Percentiles rank a stretch among this genome's conserved stretches.
phyloP scores from a whole-genome alignment of 2,329 filamentous ascomycete species.

The Aureobasidium sp. region DNA sequence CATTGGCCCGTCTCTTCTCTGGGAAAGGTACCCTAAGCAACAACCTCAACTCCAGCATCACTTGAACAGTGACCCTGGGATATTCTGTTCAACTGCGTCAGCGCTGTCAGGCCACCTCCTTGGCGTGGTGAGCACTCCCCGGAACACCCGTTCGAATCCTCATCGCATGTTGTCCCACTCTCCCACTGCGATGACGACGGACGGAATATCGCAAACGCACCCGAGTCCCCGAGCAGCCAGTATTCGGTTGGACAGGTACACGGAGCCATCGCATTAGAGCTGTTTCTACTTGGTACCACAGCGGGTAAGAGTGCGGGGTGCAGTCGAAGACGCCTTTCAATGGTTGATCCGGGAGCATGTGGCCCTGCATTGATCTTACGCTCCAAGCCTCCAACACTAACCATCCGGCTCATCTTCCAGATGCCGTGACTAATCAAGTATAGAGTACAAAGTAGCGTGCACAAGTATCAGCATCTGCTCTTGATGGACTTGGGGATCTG shows the following conservation, averaged over 20 bases:
- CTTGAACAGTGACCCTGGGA: not conserved
- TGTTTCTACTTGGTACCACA: not conserved
- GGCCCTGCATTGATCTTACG: not conserved
- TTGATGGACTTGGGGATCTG: not conserved
- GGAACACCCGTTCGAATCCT: not conserved
- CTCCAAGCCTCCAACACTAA: not conserved
- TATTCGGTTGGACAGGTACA: constrained; percentile 3
- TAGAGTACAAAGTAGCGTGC: not conserved
- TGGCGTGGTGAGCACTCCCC: not conserved
- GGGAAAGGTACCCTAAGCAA: not conserved
- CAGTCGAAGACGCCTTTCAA: not conserved
- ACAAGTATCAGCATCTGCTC: not conserved
- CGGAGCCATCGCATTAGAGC: not conserved
- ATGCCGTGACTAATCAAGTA: not conserved
- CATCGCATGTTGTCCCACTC: not conserved
- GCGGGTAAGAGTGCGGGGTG: constrained; percentile 11
- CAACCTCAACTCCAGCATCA: not conserved
- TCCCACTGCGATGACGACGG: not conserved
- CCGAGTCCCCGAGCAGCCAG: not conserved
- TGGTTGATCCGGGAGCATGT: not conserved
- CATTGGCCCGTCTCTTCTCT: not conserved
- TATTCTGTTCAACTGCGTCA: not conserved
- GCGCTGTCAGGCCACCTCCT: constrained; percentile 10
- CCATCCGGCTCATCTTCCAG: not conserved
- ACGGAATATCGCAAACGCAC: not conserved